Percentiles rank a stretch among this genome's conserved stretches.
These are phyloP conservation scores for Umbelopsis sp. DNA, from an alignment of 192 early-diverging fungal genomes.

Conservation along the genomic window DNA sequence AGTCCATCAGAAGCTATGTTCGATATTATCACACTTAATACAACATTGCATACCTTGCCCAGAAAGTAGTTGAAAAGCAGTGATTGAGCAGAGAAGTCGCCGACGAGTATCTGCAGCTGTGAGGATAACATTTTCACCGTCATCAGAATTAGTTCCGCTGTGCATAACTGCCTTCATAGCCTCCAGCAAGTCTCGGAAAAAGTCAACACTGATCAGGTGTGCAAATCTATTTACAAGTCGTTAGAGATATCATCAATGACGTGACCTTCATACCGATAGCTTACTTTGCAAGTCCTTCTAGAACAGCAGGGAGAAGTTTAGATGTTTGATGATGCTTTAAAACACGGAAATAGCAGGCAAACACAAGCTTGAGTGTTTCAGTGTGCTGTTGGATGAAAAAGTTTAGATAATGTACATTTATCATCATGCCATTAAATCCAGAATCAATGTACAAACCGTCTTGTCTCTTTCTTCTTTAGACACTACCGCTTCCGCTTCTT, in stretches of 20 bases:
- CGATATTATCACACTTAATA: neutral
- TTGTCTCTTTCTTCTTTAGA: constrained; percentile 81
- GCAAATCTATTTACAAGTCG: constrained; percentile 74
- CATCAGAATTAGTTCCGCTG: constrained; percentile 51
- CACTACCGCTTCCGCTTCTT: constrained; percentile 89
- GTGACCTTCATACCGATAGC: constrained; percentile 23
- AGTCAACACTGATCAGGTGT: constrained; percentile 96
- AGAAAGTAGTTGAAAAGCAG: constrained; percentile 84
- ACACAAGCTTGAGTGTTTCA: constrained; percentile 93
- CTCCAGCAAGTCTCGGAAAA: constrained; percentile 87
- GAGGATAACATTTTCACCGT: constrained; percentile 44
- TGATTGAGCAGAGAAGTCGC: constrained; percentile 85
- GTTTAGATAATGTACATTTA: neutral
- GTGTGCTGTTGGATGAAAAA: constrained; percentile 65
- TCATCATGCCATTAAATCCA: neutral
- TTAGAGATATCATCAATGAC: constrained; percentile 40
- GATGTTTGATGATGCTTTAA: constrained; percentile 83
- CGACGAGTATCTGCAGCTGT: constrained; percentile 59
- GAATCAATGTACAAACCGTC: constrained; percentile 43
- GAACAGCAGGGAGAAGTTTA: constrained; percentile 68
- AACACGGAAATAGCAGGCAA: constrained; percentile 93
- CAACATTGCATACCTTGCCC: constrained; percentile 65
- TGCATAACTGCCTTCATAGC: constrained; percentile 82
- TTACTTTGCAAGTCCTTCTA: constrained; percentile 79
- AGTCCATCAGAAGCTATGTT: neutral